Percentiles rank a stretch among this genome's conserved stretches.
These are phyloP conservation scores for Arabidopsis arenosa DNA, from an alignment of 345 rosid genomes.

Conservation along the genomic window DNA sequence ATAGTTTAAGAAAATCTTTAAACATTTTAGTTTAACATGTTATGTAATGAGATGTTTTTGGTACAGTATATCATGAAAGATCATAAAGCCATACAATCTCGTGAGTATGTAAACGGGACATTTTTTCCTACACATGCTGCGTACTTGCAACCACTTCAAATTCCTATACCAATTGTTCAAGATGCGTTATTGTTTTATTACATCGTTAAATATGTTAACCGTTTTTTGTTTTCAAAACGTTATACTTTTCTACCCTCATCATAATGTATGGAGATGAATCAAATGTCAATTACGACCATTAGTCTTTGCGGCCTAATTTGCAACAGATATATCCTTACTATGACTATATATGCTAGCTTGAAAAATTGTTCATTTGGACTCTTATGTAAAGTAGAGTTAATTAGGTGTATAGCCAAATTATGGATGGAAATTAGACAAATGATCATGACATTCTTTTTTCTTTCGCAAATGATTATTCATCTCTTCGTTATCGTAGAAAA, in stretches of 20 bases:
- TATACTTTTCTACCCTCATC: not conserved
- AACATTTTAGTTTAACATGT: too few species aligned
- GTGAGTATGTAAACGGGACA: too few species aligned
- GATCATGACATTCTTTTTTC: not conserved
- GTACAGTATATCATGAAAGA: too few species aligned
- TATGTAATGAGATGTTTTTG: too few species aligned
- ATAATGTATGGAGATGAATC: constrained; percentile 7
- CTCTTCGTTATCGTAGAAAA: too few species aligned
- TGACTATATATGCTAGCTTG: not conserved
- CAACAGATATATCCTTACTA: not conserved
- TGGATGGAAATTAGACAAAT: constrained; percentile 6
- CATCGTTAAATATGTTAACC: not conserved
- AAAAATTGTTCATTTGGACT: not conserved
- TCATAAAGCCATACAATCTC: too few species aligned
- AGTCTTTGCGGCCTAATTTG: not conserved
- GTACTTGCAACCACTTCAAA: too few species aligned
- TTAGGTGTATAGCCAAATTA: constrained; percentile 10
- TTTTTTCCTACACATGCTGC: too few species aligned
- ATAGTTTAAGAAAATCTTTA: too few species aligned
- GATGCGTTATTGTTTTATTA: too few species aligned
- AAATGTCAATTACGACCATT: not conserved
- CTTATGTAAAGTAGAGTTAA: not conserved
- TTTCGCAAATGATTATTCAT: too few species aligned
- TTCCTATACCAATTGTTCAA: too few species aligned
- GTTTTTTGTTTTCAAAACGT: not conserved